Base-by-base conservation (phyloP, 2,329 filamentous ascomycete species). In the Pseudogymnoascus sp. region DNA sequence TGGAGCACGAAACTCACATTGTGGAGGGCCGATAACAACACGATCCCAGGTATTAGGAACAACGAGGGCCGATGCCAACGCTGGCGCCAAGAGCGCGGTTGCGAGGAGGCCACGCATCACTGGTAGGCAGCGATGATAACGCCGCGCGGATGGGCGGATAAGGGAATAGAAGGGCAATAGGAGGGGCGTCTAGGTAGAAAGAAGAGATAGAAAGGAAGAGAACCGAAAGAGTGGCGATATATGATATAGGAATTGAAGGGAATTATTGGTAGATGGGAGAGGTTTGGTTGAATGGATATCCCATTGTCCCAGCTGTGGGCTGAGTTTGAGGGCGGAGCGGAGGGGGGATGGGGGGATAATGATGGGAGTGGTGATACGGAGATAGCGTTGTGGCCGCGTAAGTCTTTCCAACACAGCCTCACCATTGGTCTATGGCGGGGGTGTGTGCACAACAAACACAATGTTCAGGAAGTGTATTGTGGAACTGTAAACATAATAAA, bases 31-130 rank as follows among this genome's bases (percentile, higher is more conserved):
- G 33, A 53, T 18, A 53, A 20, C n/a, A 53, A 33, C 28, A 35
- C 28, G 25, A 15, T 53, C 47, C 47, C 47, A 53, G 47, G 47
- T 53, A 53, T 53, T 53, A 11, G 47, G 47, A 33, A 35, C 47
- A 33, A 53, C 47, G 47, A 53, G 47, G 28, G 47, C 47, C n/a
- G 47, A 53, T 53, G 47, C 47, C 47, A 53, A 35, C 47, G 47
- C 28, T 53, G 47, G 47, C 47, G 47, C 28, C 47, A 53, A 53
- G 47, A 53, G 47, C 47, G 47, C 47, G 25, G 47, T 53, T 11
- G 47, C 28, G 9, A 53, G 47, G 47, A 53, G n/a, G 47, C 47
- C 47, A 53, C 47, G 47, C 47, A 53, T 53, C 28, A 33, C 47
- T 5, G 15, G n/a, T 7, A 53, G 28, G 47, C 47, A 53, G 15